These are phyloP conservation scores for Citrus glauca DNA, from an alignment of 345 rosid genomes.

Conservation along the genomic window DNA sequence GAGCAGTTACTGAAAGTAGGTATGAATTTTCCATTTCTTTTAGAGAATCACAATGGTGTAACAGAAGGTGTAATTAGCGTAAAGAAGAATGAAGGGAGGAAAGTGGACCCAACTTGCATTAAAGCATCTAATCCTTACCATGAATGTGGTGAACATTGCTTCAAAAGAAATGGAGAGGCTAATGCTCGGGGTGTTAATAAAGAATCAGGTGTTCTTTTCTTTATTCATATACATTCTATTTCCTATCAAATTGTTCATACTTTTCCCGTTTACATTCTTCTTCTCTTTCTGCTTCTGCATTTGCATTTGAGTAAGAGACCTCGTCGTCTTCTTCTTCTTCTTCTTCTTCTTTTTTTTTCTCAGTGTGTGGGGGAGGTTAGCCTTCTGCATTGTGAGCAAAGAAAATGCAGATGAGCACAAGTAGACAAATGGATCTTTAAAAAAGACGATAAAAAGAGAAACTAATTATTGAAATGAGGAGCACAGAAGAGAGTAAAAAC, in stretches of 20 bases:
- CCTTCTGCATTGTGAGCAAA: background rate
- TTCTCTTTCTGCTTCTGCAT: background rate
- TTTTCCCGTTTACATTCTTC: background rate
- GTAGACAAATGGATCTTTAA: background rate
- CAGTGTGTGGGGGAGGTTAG: background rate
- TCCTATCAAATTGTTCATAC: background rate
- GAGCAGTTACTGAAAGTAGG: constrained; percentile 3
- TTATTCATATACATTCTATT: constrained; percentile 3
- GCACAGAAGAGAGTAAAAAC: background rate
- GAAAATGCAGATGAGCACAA: background rate
- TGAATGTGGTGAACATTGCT: constrained; percentile 48
- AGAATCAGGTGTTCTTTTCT: constrained; percentile 42
- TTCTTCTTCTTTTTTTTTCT: background rate
- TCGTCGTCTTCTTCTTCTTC: background rate
- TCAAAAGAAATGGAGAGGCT: constrained; percentile 27
- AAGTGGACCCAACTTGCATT: constrained; percentile 33
- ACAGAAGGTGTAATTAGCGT: constrained; percentile 26
- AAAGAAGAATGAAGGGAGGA: constrained; percentile 40
- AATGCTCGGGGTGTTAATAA: constrained; percentile 23
- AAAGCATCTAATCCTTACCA: constrained; percentile 59
- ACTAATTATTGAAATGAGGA: background rate
- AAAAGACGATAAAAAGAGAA: background rate
- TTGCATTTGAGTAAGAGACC: background rate
- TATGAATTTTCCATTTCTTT: constrained; percentile 10
- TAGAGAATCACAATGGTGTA: constrained; percentile 35